Conservation (phyloP, 2,329 filamentous ascomycete species). For the Botrytis deweyae region DNA sequence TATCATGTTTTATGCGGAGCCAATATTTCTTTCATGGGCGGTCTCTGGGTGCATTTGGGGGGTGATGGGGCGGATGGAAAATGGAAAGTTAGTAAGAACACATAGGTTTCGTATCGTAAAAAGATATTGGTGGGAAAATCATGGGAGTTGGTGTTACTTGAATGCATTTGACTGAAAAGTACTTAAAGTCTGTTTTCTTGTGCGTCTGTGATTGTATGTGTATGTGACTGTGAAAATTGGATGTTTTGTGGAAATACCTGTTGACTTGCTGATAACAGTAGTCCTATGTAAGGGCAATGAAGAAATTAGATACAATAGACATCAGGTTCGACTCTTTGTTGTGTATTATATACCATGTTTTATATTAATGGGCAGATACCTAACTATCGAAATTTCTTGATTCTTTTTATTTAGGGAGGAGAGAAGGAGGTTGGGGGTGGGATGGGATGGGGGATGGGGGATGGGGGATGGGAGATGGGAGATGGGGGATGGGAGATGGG, state of each 20-base stretch:
- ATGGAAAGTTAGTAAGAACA: not conserved
- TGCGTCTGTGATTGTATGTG: not conserved
- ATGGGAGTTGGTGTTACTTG: conserved; percentile 3
- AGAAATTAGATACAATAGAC: not conserved
- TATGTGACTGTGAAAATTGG: not conserved
- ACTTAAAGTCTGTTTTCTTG: not conserved
- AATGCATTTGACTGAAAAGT: conserved; percentile 11
- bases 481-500: no score
- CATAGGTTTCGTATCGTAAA: not conserved
- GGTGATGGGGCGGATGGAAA: not conserved
- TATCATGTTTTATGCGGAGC: conserved; percentile 2
- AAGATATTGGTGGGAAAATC: conserved; percentile 2
- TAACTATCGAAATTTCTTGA: not conserved
- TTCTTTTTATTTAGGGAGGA: not conserved
- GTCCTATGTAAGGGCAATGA: not conserved
- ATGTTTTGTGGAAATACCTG: not conserved
- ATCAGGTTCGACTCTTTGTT: not conserved
- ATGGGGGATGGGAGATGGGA: no score
- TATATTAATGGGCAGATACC: not conserved
- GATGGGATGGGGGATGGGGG: not conserved
- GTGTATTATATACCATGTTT: not conserved
- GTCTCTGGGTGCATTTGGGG: not conserved
- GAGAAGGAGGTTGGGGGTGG: not conserved
- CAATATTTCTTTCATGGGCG: conserved; percentile 8
- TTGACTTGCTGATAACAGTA: not conserved